A percentile compares a stretch with the other conserved stretches of the same genome.
These are phyloP conservation scores for Penicillium coffeae DNA, from an alignment of 495 filamentous ascomycete genomes.

Conservation along the genomic window DNA sequence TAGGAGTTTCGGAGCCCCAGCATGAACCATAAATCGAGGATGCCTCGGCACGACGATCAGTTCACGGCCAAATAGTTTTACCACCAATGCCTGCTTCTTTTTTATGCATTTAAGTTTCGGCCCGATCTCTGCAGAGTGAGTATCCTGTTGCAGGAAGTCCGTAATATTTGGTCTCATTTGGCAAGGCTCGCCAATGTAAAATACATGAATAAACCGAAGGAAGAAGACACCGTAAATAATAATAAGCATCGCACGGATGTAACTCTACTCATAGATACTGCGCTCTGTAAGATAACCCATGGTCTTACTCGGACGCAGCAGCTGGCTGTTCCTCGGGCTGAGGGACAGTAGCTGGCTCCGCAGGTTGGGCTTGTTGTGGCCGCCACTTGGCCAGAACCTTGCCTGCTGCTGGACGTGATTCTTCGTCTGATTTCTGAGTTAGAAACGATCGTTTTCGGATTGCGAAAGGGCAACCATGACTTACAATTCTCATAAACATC, in stretches of 20 bases:
- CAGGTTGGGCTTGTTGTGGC: constrained; percentile 23
- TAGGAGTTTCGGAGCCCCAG: not conserved
- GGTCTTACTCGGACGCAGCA: constrained; percentile 1
- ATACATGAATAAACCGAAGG: not conserved
- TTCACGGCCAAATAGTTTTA: too few relatives aligned
- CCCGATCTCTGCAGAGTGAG: too few relatives aligned
- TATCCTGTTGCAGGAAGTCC: too few relatives aligned
- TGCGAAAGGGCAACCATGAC: constrained; percentile 3
- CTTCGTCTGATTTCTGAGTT: constrained; percentile 36
- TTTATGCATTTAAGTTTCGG: too few relatives aligned
- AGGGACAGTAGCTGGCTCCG: constrained; percentile 5
- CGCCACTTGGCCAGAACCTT: constrained; percentile 45
- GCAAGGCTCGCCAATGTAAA: not conserved
- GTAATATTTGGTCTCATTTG: too few relatives aligned
- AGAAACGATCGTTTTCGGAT: not conserved
- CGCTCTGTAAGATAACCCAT: too few relatives aligned
- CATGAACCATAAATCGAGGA: not conserved
- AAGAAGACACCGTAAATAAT: too few relatives aligned
- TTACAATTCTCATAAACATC: constrained; percentile 73
- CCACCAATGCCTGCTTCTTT: too few relatives aligned
- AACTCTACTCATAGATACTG: too few relatives aligned
- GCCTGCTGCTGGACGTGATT: constrained; percentile 41
- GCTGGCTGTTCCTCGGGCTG: constrained; percentile 6
- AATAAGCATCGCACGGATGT: too few relatives aligned
- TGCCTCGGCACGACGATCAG: not conserved